Base-by-base conservation (phyloP, 75 land plant species). In the Ceratopteris richardii region DNA sequence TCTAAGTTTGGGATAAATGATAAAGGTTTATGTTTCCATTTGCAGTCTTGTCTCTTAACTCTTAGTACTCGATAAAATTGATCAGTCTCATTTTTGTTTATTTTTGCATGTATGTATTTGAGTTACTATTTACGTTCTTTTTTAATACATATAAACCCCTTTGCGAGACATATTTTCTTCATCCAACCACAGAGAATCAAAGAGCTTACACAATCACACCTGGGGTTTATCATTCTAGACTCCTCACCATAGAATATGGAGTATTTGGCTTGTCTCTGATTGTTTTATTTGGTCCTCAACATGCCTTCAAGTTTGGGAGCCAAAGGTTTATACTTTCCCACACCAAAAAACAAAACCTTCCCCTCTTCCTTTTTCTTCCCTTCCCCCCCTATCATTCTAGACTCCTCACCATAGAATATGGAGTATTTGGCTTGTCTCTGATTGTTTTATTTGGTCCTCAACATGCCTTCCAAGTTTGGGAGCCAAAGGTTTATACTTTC, bases 191-290 rank as follows among this genome's bases (percentile, higher is more conserved):
- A 53, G 18, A 25, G 70, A 14, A 64, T 50, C 29, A 66, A 63
- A 19, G 60, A 70, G 36, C 24, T 85, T 43, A 77, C 90, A 33
- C 89, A 93, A 61, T 78, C 84, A 18, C 88, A 82, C 60, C 70
- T 93, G 81, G 98, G 88, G 66, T 78, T 90, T 52, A 68, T 80
- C 44, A 81, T 93, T 74, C 98, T 94, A 36, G 87, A 93, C 46
- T 90, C 98, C 4, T 65, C 86, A 36, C 72, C 62, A 3, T 39
- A 46, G 54, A 93, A 88, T 76, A 31, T 93, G 52, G 82, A 62
- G 98, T 88, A 70, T 73, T 78, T 27, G 29, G 5, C 55, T 55
- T 66, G 2, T 27, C 33, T 33, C 14, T 13, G 33, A 17, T 11
- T 11, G 1, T 40, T 9, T 17, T 12, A 21, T 18, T 18, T 11